Evolutionary conservation across 805 yeast genomes (phyloP), one percentile per base, ranked within the genome.

Genomic region (Tetrapisispora namnaoensis): DNA sequence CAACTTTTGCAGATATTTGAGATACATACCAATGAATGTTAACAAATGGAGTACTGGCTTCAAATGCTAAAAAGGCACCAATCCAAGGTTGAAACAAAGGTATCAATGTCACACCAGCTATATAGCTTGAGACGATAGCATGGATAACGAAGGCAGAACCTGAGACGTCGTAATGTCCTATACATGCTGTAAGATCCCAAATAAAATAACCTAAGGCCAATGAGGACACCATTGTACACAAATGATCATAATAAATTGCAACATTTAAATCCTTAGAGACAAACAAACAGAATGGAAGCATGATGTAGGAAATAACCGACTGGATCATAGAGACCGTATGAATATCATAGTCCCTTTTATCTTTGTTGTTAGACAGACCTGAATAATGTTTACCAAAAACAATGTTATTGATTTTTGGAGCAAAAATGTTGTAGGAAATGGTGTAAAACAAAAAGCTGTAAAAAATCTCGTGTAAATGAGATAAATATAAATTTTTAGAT

Each of bases 11-110:
- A 3, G 37, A 41, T 17, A 47, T 37, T 43, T 27, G 42, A 13
- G 14, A 39, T 10, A 30, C 28, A 14, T 35, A 89, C 96, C 96
- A 91, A 66, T 91, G 86, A 61, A 86, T 63, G 66, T 91, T 93
- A 53, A 91, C 95, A 67, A 91, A 91, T 10, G 97, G 97, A 2
- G 96, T 86, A 42, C 95, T 83, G 42, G 85, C 74, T 68, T 91
- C 98, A 66, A 86, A 91, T 47, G 84, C 65, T 59, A 91, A 73
- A 63, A 91, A 91, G 14, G 81, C 78, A 1, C 95, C 91, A 32
- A 85, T 76, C 78, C 83, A 82, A 47, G 90, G 85, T 64, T 82
- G 79, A 62, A 87, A 78, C 66, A 80, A 86, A 2, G 96, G 96
- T 27, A 72, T 62, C 51, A 84, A 71, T 3, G 86, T 73, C 47